Evolutionary conservation across 495 filamentous ascomycete genomes (phyloP), one percentile per base, ranked within the genome.

Genomic region (Neurospora sp.): DNA sequence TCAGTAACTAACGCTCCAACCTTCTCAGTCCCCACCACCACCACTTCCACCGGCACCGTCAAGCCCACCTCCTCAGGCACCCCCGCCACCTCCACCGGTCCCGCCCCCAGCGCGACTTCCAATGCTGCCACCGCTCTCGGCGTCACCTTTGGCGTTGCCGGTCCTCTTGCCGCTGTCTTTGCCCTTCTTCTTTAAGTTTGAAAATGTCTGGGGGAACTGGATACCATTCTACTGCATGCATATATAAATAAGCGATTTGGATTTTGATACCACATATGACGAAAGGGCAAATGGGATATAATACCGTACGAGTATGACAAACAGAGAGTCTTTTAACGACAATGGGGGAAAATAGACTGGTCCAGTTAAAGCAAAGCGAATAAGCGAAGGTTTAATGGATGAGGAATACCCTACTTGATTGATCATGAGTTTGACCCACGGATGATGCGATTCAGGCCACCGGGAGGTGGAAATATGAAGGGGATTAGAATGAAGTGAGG

Each of bases 131-230:
- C 65, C 9, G 40, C 75, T 6, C 40, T 72, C 20, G 74, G 69
- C 41, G 69, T 59, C 40, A 65, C 74, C 12, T 73, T 75, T 69
- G 74, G 74, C n/a, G 72, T 73, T 40, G 71, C 72, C 18, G 74
- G 74, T 31, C 74, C 72, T 20, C 41, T 75, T 10, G 74, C 74
- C 65, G 72, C 69, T 41, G 37, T 59, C 44, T 69, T 75, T 38
- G 74, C 74, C n/a, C 41, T 75, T 22, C 59, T 75, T 53, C 3
- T 73, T 42, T 71, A 72, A 71, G 47, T 7, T 12, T 31, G 22
- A 4, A 7, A 22, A 53, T 9, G 9, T 22, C 6, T 7, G 27
- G 27, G 1, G 53, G 3, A 35, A 22, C 3, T 35, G 27, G 53
- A 65, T 18, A 65, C 53, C 53, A 35, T 65, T 8, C 27, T 65